A percentile compares a stretch with the other conserved stretches of the same genome.
phyloP scores from a whole-genome alignment of 2,329 filamentous ascomycete species.

The Arthrobotrys iridis region DNA sequence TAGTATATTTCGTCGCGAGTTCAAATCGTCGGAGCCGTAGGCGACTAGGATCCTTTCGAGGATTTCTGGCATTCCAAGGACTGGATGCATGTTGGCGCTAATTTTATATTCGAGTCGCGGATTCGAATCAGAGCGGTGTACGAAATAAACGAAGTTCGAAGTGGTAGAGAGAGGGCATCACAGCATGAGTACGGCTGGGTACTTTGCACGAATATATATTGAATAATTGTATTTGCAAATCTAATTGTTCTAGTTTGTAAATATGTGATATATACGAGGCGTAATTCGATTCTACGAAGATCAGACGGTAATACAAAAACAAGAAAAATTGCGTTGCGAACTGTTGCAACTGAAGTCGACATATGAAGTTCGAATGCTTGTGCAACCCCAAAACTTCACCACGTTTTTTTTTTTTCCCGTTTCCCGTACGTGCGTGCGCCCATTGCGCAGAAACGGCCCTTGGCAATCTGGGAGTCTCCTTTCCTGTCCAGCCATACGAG shows the following conservation, averaged over 20 bases:
- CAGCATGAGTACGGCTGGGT: too few relatives aligned
- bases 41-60: neutral
- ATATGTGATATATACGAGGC: too few relatives aligned
- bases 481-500: neutral
- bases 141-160: too few relatives aligned
- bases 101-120: too few relatives aligned
- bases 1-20: neutral
- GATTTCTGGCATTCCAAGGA: neutral
- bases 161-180: too few relatives aligned
- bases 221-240: too few relatives aligned
- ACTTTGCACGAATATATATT: too few relatives aligned
- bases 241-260: too few relatives aligned
- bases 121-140: too few relatives aligned
- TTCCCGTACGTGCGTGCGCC: neutral
- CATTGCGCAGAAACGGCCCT: too few relatives aligned
- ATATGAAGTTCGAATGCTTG: constrained; percentile 12
- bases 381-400: constrained; percentile 13
- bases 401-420: constrained; percentile 12
- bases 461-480: neutral
- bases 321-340: constrained; percentile 28
- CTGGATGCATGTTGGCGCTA: neutral
- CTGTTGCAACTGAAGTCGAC: constrained; percentile 20
- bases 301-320: too few relatives aligned
- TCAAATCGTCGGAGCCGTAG: neutral
- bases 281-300: too few relatives aligned